Percentiles rank a stretch among this genome's conserved stretches.
Evolutionary conservation across 1,284 basidiomycete genomes (phyloP).

Genomic region (Ustilago xerochloae): DNA sequence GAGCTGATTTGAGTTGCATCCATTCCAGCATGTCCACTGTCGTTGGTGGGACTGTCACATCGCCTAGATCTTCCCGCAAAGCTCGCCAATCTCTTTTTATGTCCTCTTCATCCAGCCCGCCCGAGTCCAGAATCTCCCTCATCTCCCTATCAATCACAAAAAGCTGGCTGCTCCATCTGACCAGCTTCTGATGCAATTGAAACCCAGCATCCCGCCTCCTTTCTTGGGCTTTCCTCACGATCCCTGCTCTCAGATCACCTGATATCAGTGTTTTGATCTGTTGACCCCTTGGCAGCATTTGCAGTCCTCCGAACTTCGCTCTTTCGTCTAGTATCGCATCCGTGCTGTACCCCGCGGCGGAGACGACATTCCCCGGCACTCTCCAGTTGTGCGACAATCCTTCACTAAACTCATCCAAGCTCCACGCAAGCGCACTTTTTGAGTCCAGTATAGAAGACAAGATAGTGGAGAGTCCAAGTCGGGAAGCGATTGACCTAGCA

Average conservation of each 20-base stretch:
- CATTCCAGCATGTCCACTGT: constrained; percentile 26
- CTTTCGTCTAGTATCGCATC: constrained; percentile 16
- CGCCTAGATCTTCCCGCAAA: constrained; percentile 10
- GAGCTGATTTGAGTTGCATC: constrained; percentile 13
- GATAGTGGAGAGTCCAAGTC: neutral
- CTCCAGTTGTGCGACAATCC: constrained; percentile 44
- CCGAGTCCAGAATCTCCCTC: neutral
- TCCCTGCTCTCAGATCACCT: neutral
- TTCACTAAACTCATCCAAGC: constrained; percentile 24
- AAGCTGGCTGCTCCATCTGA: constrained; percentile 15
- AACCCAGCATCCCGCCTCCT: neutral
- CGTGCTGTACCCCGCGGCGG: constrained; percentile 25
- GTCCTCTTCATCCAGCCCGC: neutral
- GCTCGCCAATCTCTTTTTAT: neutral
- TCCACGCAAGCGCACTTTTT: constrained; percentile 18
- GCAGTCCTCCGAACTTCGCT: neutral
- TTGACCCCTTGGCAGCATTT: constrained; percentile 23
- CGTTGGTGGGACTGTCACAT: neutral
- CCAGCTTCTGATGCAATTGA: constrained; percentile 16
- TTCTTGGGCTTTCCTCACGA: neutral
- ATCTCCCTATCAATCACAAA: neutral
- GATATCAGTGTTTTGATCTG: constrained; percentile 36
- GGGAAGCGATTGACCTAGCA: constrained; percentile 10
- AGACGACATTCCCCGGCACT: constrained; percentile 15
- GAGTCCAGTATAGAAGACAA: constrained; percentile 20